These are phyloP conservation scores for Cardamine occulta DNA, from an alignment of 345 rosid species.

Conservation along the genomic window DNA sequence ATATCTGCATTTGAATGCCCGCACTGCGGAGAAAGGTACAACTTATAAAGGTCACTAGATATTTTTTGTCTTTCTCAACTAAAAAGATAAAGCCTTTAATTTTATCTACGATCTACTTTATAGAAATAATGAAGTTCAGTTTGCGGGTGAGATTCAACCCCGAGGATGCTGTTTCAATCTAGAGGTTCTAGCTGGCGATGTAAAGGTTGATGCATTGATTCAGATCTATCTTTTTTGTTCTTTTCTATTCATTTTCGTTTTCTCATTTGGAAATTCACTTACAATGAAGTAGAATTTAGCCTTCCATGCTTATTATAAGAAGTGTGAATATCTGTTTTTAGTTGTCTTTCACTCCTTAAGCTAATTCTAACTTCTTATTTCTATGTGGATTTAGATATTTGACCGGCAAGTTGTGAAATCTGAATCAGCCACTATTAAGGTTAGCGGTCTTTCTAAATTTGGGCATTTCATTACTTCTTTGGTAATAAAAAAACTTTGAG, in stretches of 20 bases:
- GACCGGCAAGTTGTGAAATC: constrained; percentile 88
- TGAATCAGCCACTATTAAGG: constrained; percentile 92
- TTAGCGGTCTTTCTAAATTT: constrained; percentile 31
- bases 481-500: background rate
- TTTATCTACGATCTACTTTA: background rate
- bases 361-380: constrained; percentile 9
- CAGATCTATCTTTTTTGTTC: background rate
- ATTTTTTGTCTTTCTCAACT: background rate
- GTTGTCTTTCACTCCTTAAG: background rate
- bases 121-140: constrained; percentile 96
- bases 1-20: constrained; percentile 92
- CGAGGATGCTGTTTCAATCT: constrained; percentile 68
- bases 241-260: background rate
- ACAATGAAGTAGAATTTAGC: background rate
- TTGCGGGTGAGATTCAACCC: constrained; percentile 92
- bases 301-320: background rate
- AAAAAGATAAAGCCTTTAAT: background rate
- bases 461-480: background rate
- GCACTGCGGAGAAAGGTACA: constrained; percentile 87
- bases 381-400: constrained; percentile 56
- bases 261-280: background rate
- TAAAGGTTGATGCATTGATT: constrained; percentile 49
- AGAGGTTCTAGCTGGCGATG: constrained; percentile 66
- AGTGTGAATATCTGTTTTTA: background rate
- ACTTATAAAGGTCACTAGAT: background rate